phyloP scores from a whole-genome alignment of 139 green algal genomes.

The Tetradesmus obliquus region DNA sequence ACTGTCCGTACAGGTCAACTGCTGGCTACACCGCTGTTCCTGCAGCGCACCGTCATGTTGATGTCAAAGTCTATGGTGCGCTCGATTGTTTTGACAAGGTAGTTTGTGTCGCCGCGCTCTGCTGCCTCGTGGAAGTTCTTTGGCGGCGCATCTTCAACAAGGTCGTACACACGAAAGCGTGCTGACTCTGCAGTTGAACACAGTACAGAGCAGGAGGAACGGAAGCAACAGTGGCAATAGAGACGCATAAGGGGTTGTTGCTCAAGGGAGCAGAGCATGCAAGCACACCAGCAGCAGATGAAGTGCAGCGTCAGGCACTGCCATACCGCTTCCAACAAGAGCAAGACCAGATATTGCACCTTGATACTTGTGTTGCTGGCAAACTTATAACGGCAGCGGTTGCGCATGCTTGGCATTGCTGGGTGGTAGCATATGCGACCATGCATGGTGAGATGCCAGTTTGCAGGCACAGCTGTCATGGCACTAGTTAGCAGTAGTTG shows the following conservation, averaged over 20 bases:
- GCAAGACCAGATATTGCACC: no score
- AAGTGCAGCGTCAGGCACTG: no score
- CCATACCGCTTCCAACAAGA: no score
- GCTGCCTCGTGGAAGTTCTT: slow-evolving; percentile 45
- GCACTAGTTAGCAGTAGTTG: no score
- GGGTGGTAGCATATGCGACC: no score
- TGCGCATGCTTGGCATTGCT: no score
- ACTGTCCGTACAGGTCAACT: no score
- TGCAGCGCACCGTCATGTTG: slow-evolving; percentile 28
- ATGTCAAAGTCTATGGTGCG: slow-evolving; percentile 55
- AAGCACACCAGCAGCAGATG: no score
- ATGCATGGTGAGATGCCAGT: no score
- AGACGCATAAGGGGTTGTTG: background rate
- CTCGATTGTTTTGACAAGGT: slow-evolving; percentile 40
- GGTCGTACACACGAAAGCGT: slow-evolving; percentile 21
- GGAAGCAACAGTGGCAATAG: background rate
- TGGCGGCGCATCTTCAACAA: slow-evolving; percentile 29
- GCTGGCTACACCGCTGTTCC: background rate
- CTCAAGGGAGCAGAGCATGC: background rate
- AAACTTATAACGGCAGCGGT: no score
- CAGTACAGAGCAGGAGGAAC: background rate
- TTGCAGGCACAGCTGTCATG: no score
- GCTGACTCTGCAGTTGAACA: background rate
- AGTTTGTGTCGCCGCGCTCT: slow-evolving; percentile 36
- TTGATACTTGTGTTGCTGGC: no score